Conservation (phyloP, 2,329 filamentous ascomycete genomes). For the Thelonectria olida region DNA sequence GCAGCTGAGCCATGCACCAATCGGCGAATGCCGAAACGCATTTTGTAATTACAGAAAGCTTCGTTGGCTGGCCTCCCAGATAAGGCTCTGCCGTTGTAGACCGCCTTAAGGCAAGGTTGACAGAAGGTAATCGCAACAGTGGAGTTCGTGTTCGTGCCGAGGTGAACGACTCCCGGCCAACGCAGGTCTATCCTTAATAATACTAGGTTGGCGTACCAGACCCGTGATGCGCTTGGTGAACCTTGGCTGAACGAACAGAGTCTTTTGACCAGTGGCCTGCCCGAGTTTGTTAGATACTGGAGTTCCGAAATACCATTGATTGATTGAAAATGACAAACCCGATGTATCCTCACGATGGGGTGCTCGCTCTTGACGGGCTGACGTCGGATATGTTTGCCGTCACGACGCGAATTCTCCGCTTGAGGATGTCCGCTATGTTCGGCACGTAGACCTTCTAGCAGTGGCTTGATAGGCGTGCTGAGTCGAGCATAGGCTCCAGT, state of each 20-base stretch:
- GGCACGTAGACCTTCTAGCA: conserved; percentile 11
- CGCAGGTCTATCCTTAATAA: no score
- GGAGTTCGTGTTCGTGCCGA: no score
- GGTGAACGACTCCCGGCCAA: no score
- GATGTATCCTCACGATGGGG: conserved; percentile 41
- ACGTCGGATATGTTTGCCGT: conserved; percentile 4
- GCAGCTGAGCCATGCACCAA: no score
- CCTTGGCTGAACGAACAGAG: conserved; percentile 70
- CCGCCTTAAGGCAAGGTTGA: no score
- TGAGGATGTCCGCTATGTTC: conserved; percentile 13
- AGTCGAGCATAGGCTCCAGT: conserved; percentile 12
- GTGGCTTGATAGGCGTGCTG: conserved; percentile 1
- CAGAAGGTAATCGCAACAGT: no score
- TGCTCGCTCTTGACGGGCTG: conserved; percentile 60
- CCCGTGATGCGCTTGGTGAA: conserved; percentile 72
- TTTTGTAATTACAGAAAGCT: no score
- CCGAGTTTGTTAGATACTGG: no score
- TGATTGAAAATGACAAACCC: conserved; percentile 46
- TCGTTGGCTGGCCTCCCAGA: no score
- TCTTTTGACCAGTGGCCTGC: conserved; percentile 68
- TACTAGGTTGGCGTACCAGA: no score
- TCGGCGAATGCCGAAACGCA: no score
- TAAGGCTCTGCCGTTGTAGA: no score
- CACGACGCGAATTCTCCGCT: not conserved
- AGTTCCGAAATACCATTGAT: not conserved